Percentiles rank a stretch among this genome's conserved stretches.
Evolutionary conservation across 192 early-diverging fungal species (phyloP).

Genomic region (Podila epigama): DNA sequence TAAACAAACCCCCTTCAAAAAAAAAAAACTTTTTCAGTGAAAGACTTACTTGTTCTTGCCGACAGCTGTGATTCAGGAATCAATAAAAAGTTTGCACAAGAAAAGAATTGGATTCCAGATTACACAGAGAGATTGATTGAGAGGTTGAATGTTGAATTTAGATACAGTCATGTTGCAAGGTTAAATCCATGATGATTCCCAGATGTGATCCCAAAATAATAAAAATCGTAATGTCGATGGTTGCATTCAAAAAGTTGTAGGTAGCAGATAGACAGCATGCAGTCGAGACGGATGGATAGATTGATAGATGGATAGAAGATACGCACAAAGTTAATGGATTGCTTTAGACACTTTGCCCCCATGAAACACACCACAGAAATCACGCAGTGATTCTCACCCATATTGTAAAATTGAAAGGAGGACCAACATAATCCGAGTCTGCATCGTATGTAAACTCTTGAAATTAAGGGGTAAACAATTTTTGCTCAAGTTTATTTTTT

Average conservation of each 20-base stretch:
- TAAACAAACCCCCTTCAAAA: too few relatives aligned
- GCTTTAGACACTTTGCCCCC: too few relatives aligned
- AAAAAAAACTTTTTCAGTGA: too few relatives aligned
- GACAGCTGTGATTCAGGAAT: slow-evolving; percentile 62
- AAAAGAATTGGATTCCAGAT: neutral
- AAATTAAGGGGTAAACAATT: too few relatives aligned
- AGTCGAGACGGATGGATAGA: neutral
- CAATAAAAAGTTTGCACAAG: neutral
- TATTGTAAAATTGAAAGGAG: too few relatives aligned
- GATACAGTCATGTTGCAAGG: neutral
- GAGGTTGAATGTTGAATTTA: neutral
- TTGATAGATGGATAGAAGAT: slow-evolving; percentile 32
- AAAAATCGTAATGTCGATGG: neutral
- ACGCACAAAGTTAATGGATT: too few relatives aligned
- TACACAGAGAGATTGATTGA: neutral
- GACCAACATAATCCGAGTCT: too few relatives aligned
- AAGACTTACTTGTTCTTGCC: slow-evolving; percentile 85
- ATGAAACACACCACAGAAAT: too few relatives aligned
- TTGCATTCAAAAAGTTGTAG: neutral
- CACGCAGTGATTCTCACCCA: too few relatives aligned
- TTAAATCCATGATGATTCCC: neutral
- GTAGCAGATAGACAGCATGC: neutral
- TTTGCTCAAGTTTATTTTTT: too few relatives aligned
- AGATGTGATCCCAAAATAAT: neutral
- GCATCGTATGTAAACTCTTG: too few relatives aligned